These are phyloP conservation scores for Trametes maxima DNA, from an alignment of 768 basidiomycete genomes.

Conservation along the genomic window DNA sequence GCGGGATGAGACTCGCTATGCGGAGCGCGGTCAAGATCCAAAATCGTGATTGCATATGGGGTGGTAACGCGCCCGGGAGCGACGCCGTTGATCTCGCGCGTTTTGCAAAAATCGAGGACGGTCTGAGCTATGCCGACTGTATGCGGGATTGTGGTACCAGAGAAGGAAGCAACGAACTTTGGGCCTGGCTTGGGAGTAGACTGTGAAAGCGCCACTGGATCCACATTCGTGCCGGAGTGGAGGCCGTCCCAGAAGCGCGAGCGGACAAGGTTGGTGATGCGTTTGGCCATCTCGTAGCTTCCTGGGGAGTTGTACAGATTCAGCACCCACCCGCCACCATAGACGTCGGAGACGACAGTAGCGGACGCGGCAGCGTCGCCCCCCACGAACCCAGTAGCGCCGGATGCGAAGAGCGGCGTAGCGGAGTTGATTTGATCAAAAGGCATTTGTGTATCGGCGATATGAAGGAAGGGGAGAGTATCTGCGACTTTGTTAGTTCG, in stretches of 20 bases:
- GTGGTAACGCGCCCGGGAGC: slow-evolving; percentile 12
- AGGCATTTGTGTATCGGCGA: background rate
- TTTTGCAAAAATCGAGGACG: background rate
- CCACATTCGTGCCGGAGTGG: slow-evolving; percentile 7
- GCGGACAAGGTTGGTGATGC: background rate
- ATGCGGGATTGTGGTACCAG: slow-evolving; percentile 1
- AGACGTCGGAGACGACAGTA: background rate
- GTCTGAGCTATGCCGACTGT: slow-evolving; percentile 5
- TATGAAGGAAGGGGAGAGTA: background rate
- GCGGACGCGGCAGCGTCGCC: slow-evolving; percentile 7
- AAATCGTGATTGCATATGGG: slow-evolving; percentile 15
- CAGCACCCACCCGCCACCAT: slow-evolving; percentile 1
- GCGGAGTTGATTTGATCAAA: background rate
- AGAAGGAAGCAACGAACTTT: slow-evolving; percentile 13
- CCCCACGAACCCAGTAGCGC: slow-evolving; percentile 5
- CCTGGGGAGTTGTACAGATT: slow-evolving; percentile 14
- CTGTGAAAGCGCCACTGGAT: slow-evolving; percentile 4
- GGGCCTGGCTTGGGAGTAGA: background rate
- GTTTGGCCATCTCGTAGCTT: slow-evolving; percentile 1
- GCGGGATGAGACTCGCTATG: slow-evolving; percentile 11
- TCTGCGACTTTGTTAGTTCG: too few relatives aligned
- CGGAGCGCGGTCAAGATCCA: slow-evolving; percentile 3
- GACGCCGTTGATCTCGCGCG: background rate
- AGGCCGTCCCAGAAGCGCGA: slow-evolving; percentile 17
- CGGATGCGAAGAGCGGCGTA: background rate